A percentile compares a stretch with the other conserved stretches of the same genome.
These are phyloP conservation scores for Ceratocystis cacaofunesta DNA, from an alignment of 2,329 filamentous ascomycete genomes.

Conservation along the genomic window DNA sequence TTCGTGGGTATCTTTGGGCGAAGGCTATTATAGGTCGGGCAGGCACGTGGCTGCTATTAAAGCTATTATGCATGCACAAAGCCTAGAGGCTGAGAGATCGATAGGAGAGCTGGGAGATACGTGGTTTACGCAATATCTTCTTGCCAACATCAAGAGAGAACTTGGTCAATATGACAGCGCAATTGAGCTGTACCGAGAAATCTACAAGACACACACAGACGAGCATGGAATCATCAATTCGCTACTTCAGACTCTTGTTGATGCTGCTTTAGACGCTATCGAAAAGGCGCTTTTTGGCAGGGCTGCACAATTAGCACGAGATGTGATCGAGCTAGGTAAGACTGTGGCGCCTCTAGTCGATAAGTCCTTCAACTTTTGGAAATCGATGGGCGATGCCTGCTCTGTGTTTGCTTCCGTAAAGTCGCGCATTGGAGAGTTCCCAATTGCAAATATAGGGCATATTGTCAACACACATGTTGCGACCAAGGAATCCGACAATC, in stretches of 20 bases:
- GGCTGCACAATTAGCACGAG: constrained; percentile 52
- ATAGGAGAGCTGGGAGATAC: constrained; percentile 43
- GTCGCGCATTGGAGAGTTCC: constrained; percentile 45
- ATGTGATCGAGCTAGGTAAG: constrained; percentile 53
- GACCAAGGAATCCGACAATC: constrained; percentile 31
- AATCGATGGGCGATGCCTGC: constrained; percentile 76
- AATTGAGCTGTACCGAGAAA: constrained; percentile 58
- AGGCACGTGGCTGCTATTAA: constrained; percentile 88
- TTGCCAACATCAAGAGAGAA: constrained; percentile 86
- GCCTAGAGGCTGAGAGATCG: constrained; percentile 45
- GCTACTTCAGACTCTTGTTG: constrained; percentile 73
- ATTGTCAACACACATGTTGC: constrained; percentile 41
- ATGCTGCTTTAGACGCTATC: constrained; percentile 61
- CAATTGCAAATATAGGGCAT: constrained; percentile 38
- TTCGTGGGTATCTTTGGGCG: constrained; percentile 91
- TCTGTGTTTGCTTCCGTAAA: constrained; percentile 70
- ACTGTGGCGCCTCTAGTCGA: constrained; percentile 44
- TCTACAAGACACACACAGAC: constrained; percentile 49
- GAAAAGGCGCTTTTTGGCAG: constrained; percentile 80
- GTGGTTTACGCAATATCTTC: constrained; percentile 96
- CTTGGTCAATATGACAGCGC: constrained; percentile 80
- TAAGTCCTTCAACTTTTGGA: constrained; percentile 89
- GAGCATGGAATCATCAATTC: constrained; percentile 84
- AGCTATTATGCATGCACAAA: constrained; percentile 73
- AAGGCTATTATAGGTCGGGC: constrained; percentile 90